Conservation (phyloP, 1,284 basidiomycete species). For the Phellopilus nigrolimitatus region DNA sequence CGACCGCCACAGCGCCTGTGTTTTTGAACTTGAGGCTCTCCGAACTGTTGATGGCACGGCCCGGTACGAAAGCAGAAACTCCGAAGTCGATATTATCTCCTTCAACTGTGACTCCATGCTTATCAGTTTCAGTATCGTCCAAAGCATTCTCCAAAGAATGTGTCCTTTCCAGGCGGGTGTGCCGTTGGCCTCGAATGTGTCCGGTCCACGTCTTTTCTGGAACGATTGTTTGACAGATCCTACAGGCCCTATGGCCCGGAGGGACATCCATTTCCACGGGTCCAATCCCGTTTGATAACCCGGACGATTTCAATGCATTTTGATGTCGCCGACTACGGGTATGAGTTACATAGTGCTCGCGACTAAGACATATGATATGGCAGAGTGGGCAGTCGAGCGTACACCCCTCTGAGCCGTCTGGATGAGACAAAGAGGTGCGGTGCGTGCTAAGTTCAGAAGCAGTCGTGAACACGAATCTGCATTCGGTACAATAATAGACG, state of each 20-base stretch:
- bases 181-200: conserved; percentile 3
- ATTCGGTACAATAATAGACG: too few species aligned
- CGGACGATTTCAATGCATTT: background rate
- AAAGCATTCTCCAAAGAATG: conserved; percentile 9
- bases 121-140: conserved; percentile 32
- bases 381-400: too few species aligned
- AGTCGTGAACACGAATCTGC: too few species aligned
- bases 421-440: too few species aligned
- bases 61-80: background rate
- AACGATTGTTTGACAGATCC: conserved; percentile 5
- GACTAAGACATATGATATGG: too few species aligned
- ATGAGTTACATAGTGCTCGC: conserved; percentile 5
- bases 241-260: background rate
- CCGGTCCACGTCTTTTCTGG: background rate
- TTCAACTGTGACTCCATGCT: conserved; percentile 33
- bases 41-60: background rate
- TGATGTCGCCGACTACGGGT: background rate
- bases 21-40: background rate
- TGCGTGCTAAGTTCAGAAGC: too few species aligned
- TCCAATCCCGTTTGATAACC: background rate
- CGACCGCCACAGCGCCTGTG: background rate
- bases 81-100: conserved; percentile 24
- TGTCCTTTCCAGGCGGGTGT: background rate
- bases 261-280: background rate
- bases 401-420: too few species aligned